Percentiles rank a stretch among this genome's conserved stretches.
These are phyloP conservation scores for Neurospora sp. DNA, from an alignment of 495 filamentous ascomycete species.

Conservation along the genomic window DNA sequence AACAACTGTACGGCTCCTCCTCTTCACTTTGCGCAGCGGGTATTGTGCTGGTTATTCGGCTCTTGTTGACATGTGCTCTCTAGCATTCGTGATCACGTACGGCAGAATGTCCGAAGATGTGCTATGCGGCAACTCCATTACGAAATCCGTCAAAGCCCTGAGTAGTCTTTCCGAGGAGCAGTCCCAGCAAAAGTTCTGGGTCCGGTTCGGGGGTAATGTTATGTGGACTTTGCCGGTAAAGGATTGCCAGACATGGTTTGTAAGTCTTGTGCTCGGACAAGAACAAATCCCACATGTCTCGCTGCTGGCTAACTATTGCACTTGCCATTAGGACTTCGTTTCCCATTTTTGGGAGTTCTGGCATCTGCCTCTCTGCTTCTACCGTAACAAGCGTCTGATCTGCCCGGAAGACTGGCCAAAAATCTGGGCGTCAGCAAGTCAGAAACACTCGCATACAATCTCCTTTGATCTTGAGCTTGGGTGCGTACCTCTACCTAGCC, in stretches of 20 bases:
- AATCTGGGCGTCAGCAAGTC: slow-evolving; percentile 7
- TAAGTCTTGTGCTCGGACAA: slow-evolving; percentile 7
- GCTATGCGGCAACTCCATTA: slow-evolving; percentile 10
- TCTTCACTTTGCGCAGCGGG: background rate
- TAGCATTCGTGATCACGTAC: slow-evolving; percentile 21
- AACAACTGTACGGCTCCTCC: slow-evolving; percentile 20
- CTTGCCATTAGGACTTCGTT: slow-evolving; percentile 13
- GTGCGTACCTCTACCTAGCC: background rate
- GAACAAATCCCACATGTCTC: background rate
- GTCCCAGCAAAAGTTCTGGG: background rate
- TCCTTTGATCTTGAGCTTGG: background rate
- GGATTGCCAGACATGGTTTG: slow-evolving; percentile 30
- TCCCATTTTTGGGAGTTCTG: slow-evolving; percentile 29
- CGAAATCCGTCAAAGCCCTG: background rate
- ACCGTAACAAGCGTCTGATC: slow-evolving; percentile 11
- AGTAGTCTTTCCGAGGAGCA: background rate
- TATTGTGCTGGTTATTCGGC: background rate
- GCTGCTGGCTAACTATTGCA: background rate
- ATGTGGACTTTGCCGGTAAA: slow-evolving; percentile 15
- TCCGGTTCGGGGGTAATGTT: slow-evolving; percentile 1
- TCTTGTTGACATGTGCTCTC: background rate
- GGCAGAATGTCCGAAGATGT: slow-evolving; percentile 12
- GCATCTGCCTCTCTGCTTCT: slow-evolving; percentile 17
- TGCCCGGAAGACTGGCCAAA: slow-evolving; percentile 19
- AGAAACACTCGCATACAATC: background rate